Evolutionary conservation across 2,329 filamentous ascomycete species (phyloP).

Genomic region (Sclerotinia trifoliorum): DNA sequence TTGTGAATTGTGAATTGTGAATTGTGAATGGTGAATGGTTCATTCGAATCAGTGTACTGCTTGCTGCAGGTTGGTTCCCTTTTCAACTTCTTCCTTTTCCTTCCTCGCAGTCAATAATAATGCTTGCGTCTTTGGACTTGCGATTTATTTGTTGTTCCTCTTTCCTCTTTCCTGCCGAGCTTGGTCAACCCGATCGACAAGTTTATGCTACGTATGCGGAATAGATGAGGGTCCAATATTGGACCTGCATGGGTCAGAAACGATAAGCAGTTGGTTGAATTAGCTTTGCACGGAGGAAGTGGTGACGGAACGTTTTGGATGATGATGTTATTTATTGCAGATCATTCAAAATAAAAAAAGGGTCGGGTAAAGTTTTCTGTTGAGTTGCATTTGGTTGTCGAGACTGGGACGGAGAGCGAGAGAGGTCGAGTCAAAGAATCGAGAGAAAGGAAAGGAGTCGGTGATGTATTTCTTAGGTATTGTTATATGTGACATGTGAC

Average conservation of each 20-base stretch:
- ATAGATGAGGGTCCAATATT: background rate
- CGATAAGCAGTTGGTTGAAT: background rate
- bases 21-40: too few species aligned
- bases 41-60: too few species aligned
- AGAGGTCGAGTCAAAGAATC: background rate
- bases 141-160: background rate
- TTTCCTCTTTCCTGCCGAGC: background rate
- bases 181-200: background rate
- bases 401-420: background rate
- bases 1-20: too few species aligned
- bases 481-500: too few species aligned
- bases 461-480: too few species aligned
- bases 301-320: background rate
- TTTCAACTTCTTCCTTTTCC: background rate
- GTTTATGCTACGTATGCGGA: background rate
- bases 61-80: background rate
- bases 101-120: too few species aligned
- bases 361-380: background rate
- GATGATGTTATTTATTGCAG: slow-evolving; percentile 10
- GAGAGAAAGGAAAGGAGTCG: background rate
- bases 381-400: background rate
- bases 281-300: background rate
- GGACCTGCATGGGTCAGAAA: background rate
- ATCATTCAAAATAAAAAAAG: background rate
- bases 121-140: background rate